These are phyloP conservation scores for Neurospora intermedia DNA, from an alignment of 495 filamentous ascomycete genomes.

Conservation along the genomic window DNA sequence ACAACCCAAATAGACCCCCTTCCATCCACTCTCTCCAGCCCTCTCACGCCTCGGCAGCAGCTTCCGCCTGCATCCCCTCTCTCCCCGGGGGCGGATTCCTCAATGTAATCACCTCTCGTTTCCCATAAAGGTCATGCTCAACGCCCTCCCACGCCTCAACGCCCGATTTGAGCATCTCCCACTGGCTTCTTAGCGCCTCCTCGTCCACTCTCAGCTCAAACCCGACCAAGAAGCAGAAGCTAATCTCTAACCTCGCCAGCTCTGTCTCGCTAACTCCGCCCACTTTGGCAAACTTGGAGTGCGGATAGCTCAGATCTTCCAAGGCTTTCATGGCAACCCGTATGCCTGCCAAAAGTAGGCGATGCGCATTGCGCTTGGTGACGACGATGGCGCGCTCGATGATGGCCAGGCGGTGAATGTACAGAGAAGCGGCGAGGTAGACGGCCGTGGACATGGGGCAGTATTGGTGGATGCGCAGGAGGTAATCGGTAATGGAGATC, in stretches of 20 bases:
- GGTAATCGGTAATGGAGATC: constrained; percentile 74
- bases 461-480: constrained; percentile 74
- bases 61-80: neutral
- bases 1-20: neutral
- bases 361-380: constrained; percentile 75
- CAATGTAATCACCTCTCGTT: neutral
- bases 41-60: neutral
- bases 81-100: neutral
- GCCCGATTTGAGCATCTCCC: constrained; percentile 35
- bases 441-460: constrained; percentile 96
- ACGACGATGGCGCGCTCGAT: constrained; percentile 63
- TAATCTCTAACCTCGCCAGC: constrained; percentile 75
- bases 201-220: constrained; percentile 69
- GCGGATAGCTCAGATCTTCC: constrained; percentile 80
- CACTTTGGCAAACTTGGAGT: constrained; percentile 73
- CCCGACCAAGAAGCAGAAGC: constrained; percentile 74
- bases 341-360: constrained; percentile 72
- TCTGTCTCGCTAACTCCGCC: constrained; percentile 78
- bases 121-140: neutral
- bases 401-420: constrained; percentile 71
- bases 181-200: constrained; percentile 47
- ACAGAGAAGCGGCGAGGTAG: constrained; percentile 85
- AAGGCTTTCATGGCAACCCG: constrained; percentile 85
- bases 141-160: constrained; percentile 16
- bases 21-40: neutral